Base-by-base conservation (phyloP, 2,329 filamentous ascomycete species). In the Apiospora arundinis region DNA sequence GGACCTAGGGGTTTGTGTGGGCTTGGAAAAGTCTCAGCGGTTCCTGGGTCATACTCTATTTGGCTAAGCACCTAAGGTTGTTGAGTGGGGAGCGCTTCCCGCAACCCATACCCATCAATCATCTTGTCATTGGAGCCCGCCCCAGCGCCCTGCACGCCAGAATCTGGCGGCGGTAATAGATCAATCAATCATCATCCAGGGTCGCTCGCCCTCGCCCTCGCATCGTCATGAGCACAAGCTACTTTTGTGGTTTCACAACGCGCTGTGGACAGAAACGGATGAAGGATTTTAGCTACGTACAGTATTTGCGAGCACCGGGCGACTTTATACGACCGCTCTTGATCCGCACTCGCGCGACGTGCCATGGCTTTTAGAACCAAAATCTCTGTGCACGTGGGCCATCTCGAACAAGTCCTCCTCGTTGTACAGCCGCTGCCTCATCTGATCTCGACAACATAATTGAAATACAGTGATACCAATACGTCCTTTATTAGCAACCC, bases 31-130 rank as follows among this genome's bases (percentile, higher is more conserved):
- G 48, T 52, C 48, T 52, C 48, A 37, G 28, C 21, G 23, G 42
- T 63, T 40, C 56, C 28, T 63, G 12, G 56, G 56, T n/a, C 56
- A 63, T 37, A 63, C 56, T 40, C 56, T 63, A 63, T 63, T 63
- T 63, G 56, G 56, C 23, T 16, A 45, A 45, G 42, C 46, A 49
- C 7, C 14, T 40, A 63, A 63, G 56, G 32, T 63, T 63, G 56
- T 37, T 40, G 56, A 63, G 56, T 63, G 56, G 56, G 8, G 56
- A 37, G 49, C 6, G 56, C 21, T n/a, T n/a, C 56, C 56, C 56
- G 56, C 28, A n/a, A 40, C 37, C 56, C 56, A 37, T 11, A 28
- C 16, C 49, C 49, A 63, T 40, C 56, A 40, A 40, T 40, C 25
- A 32, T 32, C 28, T n/a, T 18, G 56, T 1, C 56, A 40, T 12